These are phyloP conservation scores for Botrytis byssoidea DNA, from an alignment of 2,329 filamentous ascomycete species.

Conservation along the genomic window DNA sequence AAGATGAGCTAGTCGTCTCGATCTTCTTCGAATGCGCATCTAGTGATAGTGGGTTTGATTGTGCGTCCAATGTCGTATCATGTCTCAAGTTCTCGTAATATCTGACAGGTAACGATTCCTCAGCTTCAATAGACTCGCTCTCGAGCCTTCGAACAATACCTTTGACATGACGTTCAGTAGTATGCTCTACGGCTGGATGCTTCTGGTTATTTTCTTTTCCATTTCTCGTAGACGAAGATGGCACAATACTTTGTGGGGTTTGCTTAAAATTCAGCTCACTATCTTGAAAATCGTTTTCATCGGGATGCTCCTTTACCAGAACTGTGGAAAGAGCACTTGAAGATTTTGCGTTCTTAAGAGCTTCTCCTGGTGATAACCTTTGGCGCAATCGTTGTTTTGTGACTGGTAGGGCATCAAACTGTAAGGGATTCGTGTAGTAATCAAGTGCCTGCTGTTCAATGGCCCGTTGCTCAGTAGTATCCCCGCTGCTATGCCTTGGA, in stretches of 20 bases:
- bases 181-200: not conserved
- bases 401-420: conserved; percentile 27
- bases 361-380: not conserved
- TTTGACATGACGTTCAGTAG: not conserved
- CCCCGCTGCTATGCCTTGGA: not conserved
- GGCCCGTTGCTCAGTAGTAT: not conserved
- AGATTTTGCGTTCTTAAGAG: conserved; percentile 14
- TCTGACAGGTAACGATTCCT: not conserved
- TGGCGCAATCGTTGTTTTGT: conserved; percentile 29
- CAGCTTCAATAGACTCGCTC: not conserved
- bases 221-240: not conserved
- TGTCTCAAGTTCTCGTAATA: not conserved
- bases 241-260: not conserved
- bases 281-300: conserved; percentile 2
- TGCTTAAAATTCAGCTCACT: not conserved
- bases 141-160: conserved; percentile 8
- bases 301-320: conserved; percentile 17
- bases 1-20: not conserved
- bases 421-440: not conserved
- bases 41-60: not conserved
- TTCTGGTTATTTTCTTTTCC: conserved; percentile 5
- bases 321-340: conserved; percentile 17
- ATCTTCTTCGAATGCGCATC: not conserved
- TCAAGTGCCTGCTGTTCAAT: not conserved
- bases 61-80: not conserved